Conservation (phyloP, 2,329 filamentous ascomycete genomes). For the Sarocladium oryzae region DNA sequence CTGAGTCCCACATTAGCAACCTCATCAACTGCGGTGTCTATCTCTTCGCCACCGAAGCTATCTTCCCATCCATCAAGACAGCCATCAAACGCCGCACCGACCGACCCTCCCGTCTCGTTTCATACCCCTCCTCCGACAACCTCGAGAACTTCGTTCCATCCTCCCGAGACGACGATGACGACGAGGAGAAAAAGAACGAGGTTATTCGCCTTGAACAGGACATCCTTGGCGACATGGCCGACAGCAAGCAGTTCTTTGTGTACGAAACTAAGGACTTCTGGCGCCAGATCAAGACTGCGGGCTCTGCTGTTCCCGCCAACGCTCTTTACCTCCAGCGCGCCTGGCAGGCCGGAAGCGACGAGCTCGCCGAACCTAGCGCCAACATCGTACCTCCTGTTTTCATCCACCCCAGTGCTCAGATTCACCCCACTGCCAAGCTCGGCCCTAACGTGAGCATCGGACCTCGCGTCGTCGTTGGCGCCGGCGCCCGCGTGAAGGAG, state of each 20-base stretch:
- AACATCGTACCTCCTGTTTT: constrained; percentile 90
- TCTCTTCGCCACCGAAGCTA: constrained; percentile 89
- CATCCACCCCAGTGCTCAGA: constrained; percentile 84
- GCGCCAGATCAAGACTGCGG: constrained; percentile 99
- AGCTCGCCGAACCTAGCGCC: constrained; percentile 75
- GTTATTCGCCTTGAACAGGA: constrained; percentile 95
- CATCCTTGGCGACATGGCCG: constrained; percentile 88
- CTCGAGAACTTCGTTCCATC: constrained; percentile 58
- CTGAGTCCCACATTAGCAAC: constrained; percentile 94
- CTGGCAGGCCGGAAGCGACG: constrained; percentile 68
- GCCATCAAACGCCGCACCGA: constrained; percentile 95
- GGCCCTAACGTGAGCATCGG: constrained; percentile 96
- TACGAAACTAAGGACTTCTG: constrained; percentile 99
- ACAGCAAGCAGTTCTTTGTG: constrained; percentile 97
- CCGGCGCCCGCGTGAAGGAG: constrained; percentile 90
- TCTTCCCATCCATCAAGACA: constrained; percentile 90
- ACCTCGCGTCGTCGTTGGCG: constrained; percentile 75
- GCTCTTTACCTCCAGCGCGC: constrained; percentile 95
- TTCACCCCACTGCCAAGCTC: constrained; percentile 93
- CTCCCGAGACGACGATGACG: constrained; percentile 51
- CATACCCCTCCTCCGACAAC: constrained; percentile 95
- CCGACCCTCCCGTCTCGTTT: constrained; percentile 73
- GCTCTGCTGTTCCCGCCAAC: constrained; percentile 93
- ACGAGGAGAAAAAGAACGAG: constrained; percentile 73
- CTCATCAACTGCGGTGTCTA: constrained; percentile 99